Conservation (phyloP, 148 eudicot genomes). For the Arctostaphylos glauca region DNA sequence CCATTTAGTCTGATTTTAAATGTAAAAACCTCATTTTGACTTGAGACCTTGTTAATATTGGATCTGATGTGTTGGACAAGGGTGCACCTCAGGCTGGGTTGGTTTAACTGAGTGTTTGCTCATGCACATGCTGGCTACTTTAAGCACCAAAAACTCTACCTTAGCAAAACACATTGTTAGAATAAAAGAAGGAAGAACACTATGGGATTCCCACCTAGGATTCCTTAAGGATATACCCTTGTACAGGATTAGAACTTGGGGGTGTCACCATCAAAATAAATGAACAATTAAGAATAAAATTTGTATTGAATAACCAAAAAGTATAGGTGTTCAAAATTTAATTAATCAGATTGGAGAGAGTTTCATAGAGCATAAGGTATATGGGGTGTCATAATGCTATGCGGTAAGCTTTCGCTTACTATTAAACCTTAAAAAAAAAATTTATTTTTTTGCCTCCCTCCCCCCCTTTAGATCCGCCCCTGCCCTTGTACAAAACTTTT, state of each 20-base stretch:
- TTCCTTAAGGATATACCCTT: neutral
- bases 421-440: too few relatives aligned
- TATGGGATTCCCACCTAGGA: neutral
- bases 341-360: too few relatives aligned
- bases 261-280: too few relatives aligned
- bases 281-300: too few relatives aligned
- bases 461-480: too few relatives aligned
- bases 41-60: neutral
- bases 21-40: neutral
- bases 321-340: too few relatives aligned
- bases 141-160: neutral
- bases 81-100: neutral
- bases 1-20: neutral
- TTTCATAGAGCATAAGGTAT: too few relatives aligned
- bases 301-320: too few relatives aligned
- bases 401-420: too few relatives aligned
- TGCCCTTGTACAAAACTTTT: neutral
- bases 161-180: neutral
- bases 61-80: neutral
- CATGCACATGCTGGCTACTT: neutral
- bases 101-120: neutral
- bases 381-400: too few relatives aligned
- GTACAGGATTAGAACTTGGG: too few relatives aligned
- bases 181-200: neutral
- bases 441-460: too few relatives aligned